Base-by-base conservation (phyloP, 139 green algal species). In the Chlamydomonas incerta region DNA sequence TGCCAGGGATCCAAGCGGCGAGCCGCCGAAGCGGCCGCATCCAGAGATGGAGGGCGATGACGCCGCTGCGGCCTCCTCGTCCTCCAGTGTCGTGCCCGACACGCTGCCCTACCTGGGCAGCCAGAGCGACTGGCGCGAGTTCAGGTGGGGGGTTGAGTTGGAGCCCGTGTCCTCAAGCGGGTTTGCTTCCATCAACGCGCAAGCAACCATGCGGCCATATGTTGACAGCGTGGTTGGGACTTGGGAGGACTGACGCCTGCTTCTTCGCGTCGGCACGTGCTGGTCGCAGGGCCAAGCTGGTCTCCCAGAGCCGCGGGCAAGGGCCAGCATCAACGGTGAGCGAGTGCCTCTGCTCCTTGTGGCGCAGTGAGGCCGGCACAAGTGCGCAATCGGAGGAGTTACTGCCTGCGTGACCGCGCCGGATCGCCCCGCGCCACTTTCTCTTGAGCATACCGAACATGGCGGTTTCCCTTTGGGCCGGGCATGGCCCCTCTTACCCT, bases 71-170 rank as follows among this genome's bases (percentile, higher is more conserved):
- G 23, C 34, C 34, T 34, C 18, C 68, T 3, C 20, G 20, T 33
- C 28, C 46, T 14, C n/a, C 21, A 86, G 41, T 8, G 41, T 50
- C 6, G 41, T 86, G 31, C 80, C 80, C 2, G 80, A 86, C 55
- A n/a, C 80, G 17, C 68, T 89, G 28, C 85, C 85, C 24, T 72
- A 74, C 37, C 33, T 83, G 18, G 69, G 66, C 9, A 69, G 47
- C 20, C 20, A 80, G 2, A 23, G 60, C 10, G 85, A 89, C 75
- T 89, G 85, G 85, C 74, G 85, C 1, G 75, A 89, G 41, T 89
- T 89, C 76, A 74, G 85, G 85, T 81, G 21, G 23, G 74, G n/a
- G n/a, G n/a, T n/a, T n/a, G n/a, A n/a, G n/a, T n/a, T n/a, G n/a
- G n/a, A n/a, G n/a, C n/a, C n/a, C n/a, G n/a, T n/a, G n/a, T n/a